Evolutionary conservation across 495 filamentous ascomycete genomes (phyloP), one percentile per base, ranked within the genome.

Genomic region (Daldinia decipiens): DNA sequence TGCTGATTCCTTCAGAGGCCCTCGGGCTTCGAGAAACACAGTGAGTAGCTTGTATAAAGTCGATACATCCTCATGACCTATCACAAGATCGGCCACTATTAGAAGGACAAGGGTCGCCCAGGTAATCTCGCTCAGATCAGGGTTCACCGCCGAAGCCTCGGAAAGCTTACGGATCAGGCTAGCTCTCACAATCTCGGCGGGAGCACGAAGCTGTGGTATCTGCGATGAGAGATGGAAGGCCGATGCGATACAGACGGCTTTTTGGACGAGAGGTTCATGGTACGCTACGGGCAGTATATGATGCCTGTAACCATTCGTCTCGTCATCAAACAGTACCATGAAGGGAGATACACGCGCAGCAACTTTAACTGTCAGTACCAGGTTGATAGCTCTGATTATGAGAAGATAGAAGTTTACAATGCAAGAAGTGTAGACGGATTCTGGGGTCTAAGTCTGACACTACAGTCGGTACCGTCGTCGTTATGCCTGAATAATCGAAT

Each of bases 141-240:
- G 62, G 6, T 51, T 39, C 29, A 39, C 12, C 7, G 19, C 24
- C 21, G 62, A 34, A 21, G 39, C 19, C 21, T 39, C 26, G 24
- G 43, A 65, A 8, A 65, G 54, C 43, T 47, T 26, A 9, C 62
- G 62, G 54, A 65, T 65, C 3, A 65, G 7, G 15, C 29, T 24
- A 36, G 40, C 62, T 43, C 62, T 65, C 5, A 65, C 32, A n/a
- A 65, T 50, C 31, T 65, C 62, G 5, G 62, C 62, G 12, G 62
- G 54, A 15, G 17, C 17, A 51, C 62, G 54, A 31, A 65, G 62
- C 4, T 34, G 39, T 26, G 53, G 62, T 1, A 40, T 29, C 19
- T 52, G 57, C 5, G 9, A 19, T 1, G 62, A 58, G 8, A 65
- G 40, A 38, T 65, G 62, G 24, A 59, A 65, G 5, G 62, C 62